Conservation (phyloP, 495 filamentous ascomycete genomes). For the Emericellopsis terricola region DNA sequence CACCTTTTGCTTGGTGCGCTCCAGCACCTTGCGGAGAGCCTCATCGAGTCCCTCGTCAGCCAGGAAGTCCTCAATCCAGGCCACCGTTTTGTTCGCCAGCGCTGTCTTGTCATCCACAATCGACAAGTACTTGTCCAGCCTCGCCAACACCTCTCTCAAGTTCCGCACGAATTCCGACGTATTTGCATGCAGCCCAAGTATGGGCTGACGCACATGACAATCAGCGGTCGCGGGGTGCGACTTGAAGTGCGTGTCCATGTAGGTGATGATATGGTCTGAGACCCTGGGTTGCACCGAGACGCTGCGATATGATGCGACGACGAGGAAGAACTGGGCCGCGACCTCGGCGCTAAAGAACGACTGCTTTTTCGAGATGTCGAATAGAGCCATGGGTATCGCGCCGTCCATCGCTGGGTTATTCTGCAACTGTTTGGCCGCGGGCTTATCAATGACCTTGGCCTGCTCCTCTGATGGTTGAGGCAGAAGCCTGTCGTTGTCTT, state of each 20-base stretch:
- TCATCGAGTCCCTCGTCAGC: conserved; percentile 41
- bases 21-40: conserved; percentile 45
- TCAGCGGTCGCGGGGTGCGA: conserved; percentile 38
- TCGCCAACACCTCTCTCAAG: conserved; percentile 42
- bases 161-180: conserved; percentile 58
- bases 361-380: conserved; percentile 71
- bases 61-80: conserved; percentile 40
- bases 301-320: conserved; percentile 49
- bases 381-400: conserved; percentile 82
- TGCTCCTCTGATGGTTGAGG: conserved; percentile 12
- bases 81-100: conserved; percentile 36
- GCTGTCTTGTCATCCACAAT: conserved; percentile 20
- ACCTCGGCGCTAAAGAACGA: conserved; percentile 43
- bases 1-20: conserved; percentile 28
- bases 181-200: conserved; percentile 41
- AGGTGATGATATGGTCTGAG: conserved; percentile 55
- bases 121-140: conserved; percentile 29
- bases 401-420: conserved; percentile 71
- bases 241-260: conserved; percentile 39
- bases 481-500: conserved; percentile 22
- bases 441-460: conserved; percentile 34
- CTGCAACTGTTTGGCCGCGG: conserved; percentile 38
- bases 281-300: conserved; percentile 48
- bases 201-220: conserved; percentile 52
- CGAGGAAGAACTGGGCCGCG: conserved; percentile 60